Percentiles rank a stretch among this genome's conserved stretches.
phyloP scores from a whole-genome alignment of 495 filamentous ascomycete species.

The Xylaria longipes region DNA sequence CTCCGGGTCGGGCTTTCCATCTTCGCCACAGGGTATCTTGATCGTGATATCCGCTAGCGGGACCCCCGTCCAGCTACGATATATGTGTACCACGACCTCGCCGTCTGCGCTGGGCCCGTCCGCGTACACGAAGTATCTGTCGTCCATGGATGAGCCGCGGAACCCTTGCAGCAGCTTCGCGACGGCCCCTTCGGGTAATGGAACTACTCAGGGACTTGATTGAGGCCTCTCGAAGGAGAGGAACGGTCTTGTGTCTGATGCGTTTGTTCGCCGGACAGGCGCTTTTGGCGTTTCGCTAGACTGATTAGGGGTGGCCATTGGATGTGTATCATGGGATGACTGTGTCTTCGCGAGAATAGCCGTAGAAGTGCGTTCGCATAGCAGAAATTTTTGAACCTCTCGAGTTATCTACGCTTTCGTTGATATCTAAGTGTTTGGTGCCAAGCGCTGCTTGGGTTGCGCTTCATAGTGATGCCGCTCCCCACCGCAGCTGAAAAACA shows the following conservation, averaged over 20 bases:
- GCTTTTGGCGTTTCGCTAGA: not conserved
- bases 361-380: not conserved
- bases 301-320: not conserved
- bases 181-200: not conserved
- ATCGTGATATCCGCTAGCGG: not conserved
- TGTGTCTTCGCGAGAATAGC: not conserved
- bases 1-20: not conserved
- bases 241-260: not conserved
- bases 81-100: not conserved
- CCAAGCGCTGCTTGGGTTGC: not conserved
- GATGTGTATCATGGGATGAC: not conserved
- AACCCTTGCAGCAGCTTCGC: not conserved
- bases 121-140: not conserved
- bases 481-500: not conserved
- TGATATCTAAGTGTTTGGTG: not conserved
- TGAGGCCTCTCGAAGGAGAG: not conserved
- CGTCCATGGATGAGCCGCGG: not conserved
- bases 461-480: not conserved
- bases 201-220: not conserved
- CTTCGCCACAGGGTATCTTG: not conserved
- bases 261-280: not conserved
- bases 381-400: not conserved
- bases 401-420: not conserved
- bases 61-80: slow-evolving; percentile 5
- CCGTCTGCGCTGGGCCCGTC: not conserved